These are phyloP conservation scores for Ustilago shanxiensis DNA, from an alignment of 1,284 basidiomycete genomes.

Conservation along the genomic window DNA sequence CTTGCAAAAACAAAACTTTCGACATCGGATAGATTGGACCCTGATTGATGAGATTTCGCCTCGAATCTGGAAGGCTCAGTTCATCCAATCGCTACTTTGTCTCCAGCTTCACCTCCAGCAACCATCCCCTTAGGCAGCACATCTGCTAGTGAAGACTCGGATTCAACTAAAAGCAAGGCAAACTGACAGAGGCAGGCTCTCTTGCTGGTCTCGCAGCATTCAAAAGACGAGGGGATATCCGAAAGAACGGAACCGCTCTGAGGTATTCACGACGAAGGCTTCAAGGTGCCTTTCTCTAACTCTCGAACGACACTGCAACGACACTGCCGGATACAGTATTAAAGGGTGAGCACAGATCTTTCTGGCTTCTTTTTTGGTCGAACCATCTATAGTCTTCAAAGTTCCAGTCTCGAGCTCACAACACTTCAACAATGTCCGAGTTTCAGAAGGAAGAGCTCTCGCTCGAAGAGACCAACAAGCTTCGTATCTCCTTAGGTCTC, in stretches of 20 bases:
- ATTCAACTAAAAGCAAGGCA: too few species aligned
- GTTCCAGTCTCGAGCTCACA: constrained; percentile 36
- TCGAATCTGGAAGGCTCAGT: not conserved
- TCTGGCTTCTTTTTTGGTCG: constrained; percentile 8
- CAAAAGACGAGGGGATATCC: not conserved
- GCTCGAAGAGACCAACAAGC: constrained; percentile 97
- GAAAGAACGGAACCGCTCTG: not conserved
- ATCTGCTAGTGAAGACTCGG: not conserved
- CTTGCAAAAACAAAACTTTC: not conserved
- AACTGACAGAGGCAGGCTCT: too few species aligned
- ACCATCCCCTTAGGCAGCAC: not conserved
- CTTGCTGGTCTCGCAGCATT: too few species aligned
- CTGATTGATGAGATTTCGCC: constrained; percentile 2
- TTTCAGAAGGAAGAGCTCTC: constrained; percentile 80
- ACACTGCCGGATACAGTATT: not conserved
- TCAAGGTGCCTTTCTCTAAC: not conserved
- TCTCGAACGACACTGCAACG: not conserved
- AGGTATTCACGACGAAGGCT: not conserved
- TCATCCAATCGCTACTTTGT: not conserved
- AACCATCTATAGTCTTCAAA: constrained; percentile 3
- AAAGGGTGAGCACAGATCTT: constrained; percentile 38
- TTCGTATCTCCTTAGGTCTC: constrained; percentile 92
- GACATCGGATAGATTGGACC: not conserved
- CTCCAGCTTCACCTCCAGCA: not conserved
- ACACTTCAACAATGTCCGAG: constrained; percentile 50